Evolutionary conservation across 2,329 filamentous ascomycete genomes (phyloP), one percentile per base, ranked within the genome.

Genomic region (Microthyrium microscopicum): DNA sequence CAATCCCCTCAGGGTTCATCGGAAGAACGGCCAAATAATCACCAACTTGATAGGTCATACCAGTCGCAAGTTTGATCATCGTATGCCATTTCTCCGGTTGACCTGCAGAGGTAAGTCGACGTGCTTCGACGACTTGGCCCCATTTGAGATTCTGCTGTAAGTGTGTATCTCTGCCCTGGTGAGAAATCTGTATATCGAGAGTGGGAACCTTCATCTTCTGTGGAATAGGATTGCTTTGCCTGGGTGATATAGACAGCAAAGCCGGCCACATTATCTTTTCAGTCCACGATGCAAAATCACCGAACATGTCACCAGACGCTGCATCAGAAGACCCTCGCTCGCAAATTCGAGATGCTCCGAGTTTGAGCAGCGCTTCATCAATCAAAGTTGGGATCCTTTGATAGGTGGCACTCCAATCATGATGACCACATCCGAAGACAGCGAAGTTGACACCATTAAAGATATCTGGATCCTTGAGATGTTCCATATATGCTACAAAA

Each of bases 11-110:
- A 2, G 72, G 70, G 48, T 87, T 87, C 20, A 80, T 54, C 0
- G 80, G 80, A 1, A 84, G 58, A 3, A 84, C 61, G 0, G 77
- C 75, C 1, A 87, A 64, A 48, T 89, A 87, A 47, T 87, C 80
- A 11, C 80, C 81, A 2, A 75, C 68, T 25, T 67, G 64, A 52
- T 85, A 87, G 0, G 62, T 64, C 60, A 71, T 56, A 5, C 50
- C 54, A 2, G 52, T 52, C 1, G 59, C 59, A 5, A 62, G 45
- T 31, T 54, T 50, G 36, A 63, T 50, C 38, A 61, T 56, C 17
- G 62, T 55, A 38, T 61, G 56, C 29, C 49, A 40, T 40, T 55
- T 53, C 33, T 53, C 44, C 1, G 40, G 33, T 2, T 43, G 43
- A 6, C 46, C 46, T 15, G 45, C 42, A 1, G 41, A 37, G 5